Evolutionary conservation across 805 yeast genomes (phyloP).

Genomic region (Saturnispora hagleri): DNA sequence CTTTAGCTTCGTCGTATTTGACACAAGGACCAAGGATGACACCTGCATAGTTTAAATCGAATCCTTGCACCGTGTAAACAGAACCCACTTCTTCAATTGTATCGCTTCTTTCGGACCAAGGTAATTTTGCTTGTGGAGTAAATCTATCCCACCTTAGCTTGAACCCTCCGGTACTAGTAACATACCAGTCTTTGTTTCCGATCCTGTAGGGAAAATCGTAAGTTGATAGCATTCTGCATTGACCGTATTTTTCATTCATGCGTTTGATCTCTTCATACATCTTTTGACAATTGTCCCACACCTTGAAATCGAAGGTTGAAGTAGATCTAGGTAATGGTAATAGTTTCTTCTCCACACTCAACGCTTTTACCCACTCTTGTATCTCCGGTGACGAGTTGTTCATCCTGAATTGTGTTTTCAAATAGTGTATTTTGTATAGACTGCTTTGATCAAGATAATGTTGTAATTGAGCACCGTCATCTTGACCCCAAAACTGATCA

Average conservation of each 20-base stretch:
- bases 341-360: constrained; percentile 29
- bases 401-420: constrained; percentile 35
- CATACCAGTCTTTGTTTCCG: constrained; percentile 37
- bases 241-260: constrained; percentile 29
- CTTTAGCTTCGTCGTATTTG: constrained; percentile 30
- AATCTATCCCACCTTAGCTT: constrained; percentile 40
- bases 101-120: constrained; percentile 39
- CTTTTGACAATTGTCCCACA: constrained; percentile 34
- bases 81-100: constrained; percentile 41
- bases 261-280: constrained; percentile 31
- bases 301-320: constrained; percentile 19
- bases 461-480: constrained; percentile 31
- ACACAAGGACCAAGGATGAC: constrained; percentile 37
- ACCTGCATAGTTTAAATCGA: constrained; percentile 39
- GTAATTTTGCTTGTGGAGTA: constrained; percentile 30
- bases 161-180: constrained; percentile 33
- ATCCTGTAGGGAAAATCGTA: constrained; percentile 39
- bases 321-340: constrained; percentile 25
- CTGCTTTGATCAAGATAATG: constrained; percentile 9
- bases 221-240: constrained; percentile 35
- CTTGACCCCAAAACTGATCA: constrained; percentile 35
- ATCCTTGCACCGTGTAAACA: constrained; percentile 40
- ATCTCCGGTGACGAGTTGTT: constrained; percentile 27
- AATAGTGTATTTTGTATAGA: constrained; percentile 16
- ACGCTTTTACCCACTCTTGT: constrained; percentile 31